Base-by-base conservation (phyloP, 305 asterid species). In the Fraxinus albicans region DNA sequence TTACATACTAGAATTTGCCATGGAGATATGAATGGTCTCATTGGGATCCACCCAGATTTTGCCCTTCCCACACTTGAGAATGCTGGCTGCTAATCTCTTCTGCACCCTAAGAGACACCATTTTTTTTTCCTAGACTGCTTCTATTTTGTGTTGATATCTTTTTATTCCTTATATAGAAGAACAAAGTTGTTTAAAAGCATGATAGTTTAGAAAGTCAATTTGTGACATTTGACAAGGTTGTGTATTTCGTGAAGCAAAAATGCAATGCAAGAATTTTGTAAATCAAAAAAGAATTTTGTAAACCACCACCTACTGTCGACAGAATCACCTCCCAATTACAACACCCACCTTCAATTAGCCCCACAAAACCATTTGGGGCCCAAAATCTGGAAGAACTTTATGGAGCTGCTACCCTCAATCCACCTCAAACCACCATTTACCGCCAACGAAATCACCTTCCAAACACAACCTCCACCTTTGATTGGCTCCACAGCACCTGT, bases 91-190 rank as follows among this genome's bases (percentile, higher is more conserved):
- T 73, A 89, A 79, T 76, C 91, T 58, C 86, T 86, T 89, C 65
- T 87, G 92, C 65, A 87, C 84, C 83, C 77, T 87, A 44, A 87
- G 82, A 0, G 90, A 89, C 78, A 85, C 92, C 92, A 87, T 89
- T 60, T 79, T 36, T 47, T 34, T 34, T 34, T 34, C 36, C n/a
- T 3, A 60, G 70, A 23, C 4, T 60, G 72, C 29, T 21, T 60
- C 72, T 9, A 8, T 8, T 23, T 27, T 25, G 34, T 10, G 17
- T 65, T 9, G 15, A 27, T 23, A 4, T 65, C 2, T 8, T 7
- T 21, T 65, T 23, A 65, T 25, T n/a, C 23, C 23, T 55, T 58
- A 6, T 58, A 58, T 55, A 55, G 12, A 65, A 23, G 13, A 65
- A 6, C 15, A 19, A 25, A 27, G 17, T 9, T 27, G 25, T 21